These are phyloP conservation scores for Phoenix dactylifera DNA, from an alignment of 176 grass and related monocot species.

Conservation along the genomic window DNA sequence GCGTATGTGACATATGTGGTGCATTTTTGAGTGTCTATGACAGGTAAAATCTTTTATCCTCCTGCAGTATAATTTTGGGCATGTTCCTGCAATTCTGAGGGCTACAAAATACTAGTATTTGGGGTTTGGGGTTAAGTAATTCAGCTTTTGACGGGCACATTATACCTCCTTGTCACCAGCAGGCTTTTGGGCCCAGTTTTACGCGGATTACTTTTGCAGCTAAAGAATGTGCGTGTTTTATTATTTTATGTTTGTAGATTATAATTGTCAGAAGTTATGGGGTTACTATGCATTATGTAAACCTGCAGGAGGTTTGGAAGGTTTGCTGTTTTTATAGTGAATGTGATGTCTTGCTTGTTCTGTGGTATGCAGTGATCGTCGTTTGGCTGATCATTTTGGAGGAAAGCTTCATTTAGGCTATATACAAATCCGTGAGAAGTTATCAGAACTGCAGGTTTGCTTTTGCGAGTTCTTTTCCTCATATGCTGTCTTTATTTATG, in stretches of 20 bases:
- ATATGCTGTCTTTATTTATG: too few relatives aligned
- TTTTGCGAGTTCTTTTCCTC: neutral
- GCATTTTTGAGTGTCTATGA: slow-evolving; percentile 78
- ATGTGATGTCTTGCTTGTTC: neutral
- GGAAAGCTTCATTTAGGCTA: slow-evolving; percentile 96
- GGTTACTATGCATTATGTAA: slow-evolving; percentile 19
- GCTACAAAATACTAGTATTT: slow-evolving; percentile 23
- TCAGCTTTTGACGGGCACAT: slow-evolving; percentile 55
- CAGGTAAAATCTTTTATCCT: slow-evolving; percentile 13
- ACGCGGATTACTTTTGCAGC: slow-evolving; percentile 81
- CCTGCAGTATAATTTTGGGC: too few relatives aligned
- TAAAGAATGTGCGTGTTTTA: slow-evolving; percentile 82
- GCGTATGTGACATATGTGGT: slow-evolving; percentile 95
- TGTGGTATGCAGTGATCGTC: slow-evolving; percentile 65
- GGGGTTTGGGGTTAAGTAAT: slow-evolving; percentile 25
- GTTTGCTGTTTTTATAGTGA: too few relatives aligned
- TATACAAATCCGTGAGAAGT: slow-evolving; percentile 87
- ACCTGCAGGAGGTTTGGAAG: slow-evolving; percentile 4
- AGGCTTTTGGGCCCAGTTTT: slow-evolving; percentile 80
- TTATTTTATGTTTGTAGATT: slow-evolving; percentile 28
- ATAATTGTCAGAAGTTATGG: slow-evolving; percentile 17
- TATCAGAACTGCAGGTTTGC: slow-evolving; percentile 57
- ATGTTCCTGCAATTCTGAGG: slow-evolving; percentile 5
- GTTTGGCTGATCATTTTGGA: slow-evolving; percentile 98
- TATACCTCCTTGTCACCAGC: slow-evolving; percentile 59